Evolutionary conservation across 306 rosid genomes (phyloP).

Genomic region (Chamaecrista fasciculata): DNA sequence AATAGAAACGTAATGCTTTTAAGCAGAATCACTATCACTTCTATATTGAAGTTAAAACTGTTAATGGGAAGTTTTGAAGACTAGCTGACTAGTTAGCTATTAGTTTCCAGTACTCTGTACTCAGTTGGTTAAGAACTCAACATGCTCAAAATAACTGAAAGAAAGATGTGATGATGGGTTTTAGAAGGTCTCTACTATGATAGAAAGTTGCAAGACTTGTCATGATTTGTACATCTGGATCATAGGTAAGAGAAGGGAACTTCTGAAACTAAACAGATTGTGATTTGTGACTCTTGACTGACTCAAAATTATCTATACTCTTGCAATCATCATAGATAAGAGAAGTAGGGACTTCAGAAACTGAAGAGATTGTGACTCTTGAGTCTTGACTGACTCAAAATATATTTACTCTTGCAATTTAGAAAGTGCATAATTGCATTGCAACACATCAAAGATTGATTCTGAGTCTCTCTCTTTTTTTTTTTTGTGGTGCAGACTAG

Average conservation of each 20-base stretch:
- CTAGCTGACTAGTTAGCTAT: not conserved
- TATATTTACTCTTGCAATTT: not conserved
- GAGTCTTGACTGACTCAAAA: not conserved
- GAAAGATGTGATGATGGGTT: not conserved
- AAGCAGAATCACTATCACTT: not conserved
- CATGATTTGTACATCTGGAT: no score
- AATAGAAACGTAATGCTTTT: not conserved
- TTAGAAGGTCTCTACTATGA: not conserved
- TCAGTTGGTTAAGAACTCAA: not conserved
- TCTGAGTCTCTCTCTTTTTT: not conserved
- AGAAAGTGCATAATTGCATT: conserved; percentile 9
- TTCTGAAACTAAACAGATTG: no score
- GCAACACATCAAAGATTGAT: conserved; percentile 2
- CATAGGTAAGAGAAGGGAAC: no score
- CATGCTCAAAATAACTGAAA: not conserved
- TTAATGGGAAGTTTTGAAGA: not conserved
- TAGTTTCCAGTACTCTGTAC: no score
- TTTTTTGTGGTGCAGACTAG: conserved; percentile 62
- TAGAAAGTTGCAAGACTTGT: not conserved
- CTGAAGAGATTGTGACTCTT: not conserved
- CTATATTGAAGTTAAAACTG: not conserved
- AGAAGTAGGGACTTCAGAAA: conserved; percentile 5
- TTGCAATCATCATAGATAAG: no score
- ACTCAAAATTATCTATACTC: no score
- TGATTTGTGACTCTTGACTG: no score